Base-by-base conservation (phyloP, 441 rosid genomes). In the Caryocar brasiliense region DNA sequence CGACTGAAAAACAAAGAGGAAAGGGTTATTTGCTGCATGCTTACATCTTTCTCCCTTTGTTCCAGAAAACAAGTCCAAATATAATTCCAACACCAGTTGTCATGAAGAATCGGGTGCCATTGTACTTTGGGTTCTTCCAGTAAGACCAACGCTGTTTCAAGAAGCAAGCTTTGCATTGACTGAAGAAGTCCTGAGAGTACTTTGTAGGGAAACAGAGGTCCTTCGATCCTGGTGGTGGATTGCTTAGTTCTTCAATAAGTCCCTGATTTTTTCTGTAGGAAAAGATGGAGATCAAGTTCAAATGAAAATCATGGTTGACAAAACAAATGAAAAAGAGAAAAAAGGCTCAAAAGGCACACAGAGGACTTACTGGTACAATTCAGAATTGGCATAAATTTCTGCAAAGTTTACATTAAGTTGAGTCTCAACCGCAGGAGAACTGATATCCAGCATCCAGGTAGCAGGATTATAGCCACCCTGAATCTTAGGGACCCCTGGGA, bases 371-470 rank as follows among this genome's bases (percentile, higher is more conserved):
- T 40, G 47, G 33, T 72, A 72, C 5, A 76, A 76, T 43, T 68
- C 63, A 37, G 89, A 82, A 1, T 62, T 60, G 48, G 73, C 70
- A 59, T 67, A 79, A 32, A 72, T 45, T 38, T 76, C 83, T 12
- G 78, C 78, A 66, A 76, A 82, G 59, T 82, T 82, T 15, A 79
- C 64, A 2, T 41, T 61, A 47, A 79, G 82, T 46, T 76, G 76
- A 26, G 73, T 50, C 54, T 79, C 85, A 0, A 52, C 60, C 5
- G 71, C 54, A 7, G 54, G 60, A 25, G 89, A 59, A 54, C 61
- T 79, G 37, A 79, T 62, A 5, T 82, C 85, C 39, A 79, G 46
- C 83, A 79, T 76, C 89, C 83, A 82, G 6, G 90, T 74, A 17
- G 83, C 83, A 25, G 89, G 89, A 59, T 82, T 82, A 47, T 59